Percentiles rank a stretch among this genome's conserved stretches.
Conservation (phyloP, 805 yeast genomes). For the Groenewaldozyma tartarivorans region DNA sequence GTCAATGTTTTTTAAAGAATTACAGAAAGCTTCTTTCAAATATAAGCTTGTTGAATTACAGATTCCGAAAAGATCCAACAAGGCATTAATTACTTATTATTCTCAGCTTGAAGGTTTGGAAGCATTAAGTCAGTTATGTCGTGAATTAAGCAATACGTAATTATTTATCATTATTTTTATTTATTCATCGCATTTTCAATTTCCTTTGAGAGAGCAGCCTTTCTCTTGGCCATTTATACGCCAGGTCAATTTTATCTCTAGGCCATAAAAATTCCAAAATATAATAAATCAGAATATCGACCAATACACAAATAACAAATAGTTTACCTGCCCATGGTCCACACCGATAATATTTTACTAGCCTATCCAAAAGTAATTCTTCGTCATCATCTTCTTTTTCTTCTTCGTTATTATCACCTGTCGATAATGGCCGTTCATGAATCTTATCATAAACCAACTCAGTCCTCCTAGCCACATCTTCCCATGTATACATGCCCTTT, state of each 20-base stretch:
- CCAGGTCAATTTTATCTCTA: constrained; percentile 56
- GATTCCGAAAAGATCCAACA: neutral
- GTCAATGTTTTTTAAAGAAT: constrained; percentile 1
- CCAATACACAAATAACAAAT: constrained; percentile 69
- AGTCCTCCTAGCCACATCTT: constrained; percentile 76
- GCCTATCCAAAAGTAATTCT: constrained; percentile 47
- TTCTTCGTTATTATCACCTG: no score
- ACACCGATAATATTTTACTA: constrained; percentile 56
- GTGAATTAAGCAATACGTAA: neutral
- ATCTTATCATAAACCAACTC: constrained; percentile 64
- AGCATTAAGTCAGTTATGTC: neutral
- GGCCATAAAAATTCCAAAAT: constrained; percentile 70
- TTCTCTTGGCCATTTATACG: constrained; percentile 58
- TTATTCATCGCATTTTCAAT: no score
- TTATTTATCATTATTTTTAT: neutral
- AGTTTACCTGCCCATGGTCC: constrained; percentile 74
- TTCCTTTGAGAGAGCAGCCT: neutral
- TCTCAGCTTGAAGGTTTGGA: constrained; percentile 3
- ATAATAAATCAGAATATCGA: constrained; percentile 58
- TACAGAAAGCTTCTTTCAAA: constrained; percentile 2
- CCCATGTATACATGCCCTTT: constrained; percentile 83
- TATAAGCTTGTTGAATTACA: constrained; percentile 2
- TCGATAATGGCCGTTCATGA: no score
- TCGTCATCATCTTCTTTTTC: constrained; percentile 29
- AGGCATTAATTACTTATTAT: no score